Percentiles rank a stretch among this genome's conserved stretches.
Evolutionary conservation across 75 land plant genomes (phyloP).

Genomic region (Pseudotsuga menziesii): DNA sequence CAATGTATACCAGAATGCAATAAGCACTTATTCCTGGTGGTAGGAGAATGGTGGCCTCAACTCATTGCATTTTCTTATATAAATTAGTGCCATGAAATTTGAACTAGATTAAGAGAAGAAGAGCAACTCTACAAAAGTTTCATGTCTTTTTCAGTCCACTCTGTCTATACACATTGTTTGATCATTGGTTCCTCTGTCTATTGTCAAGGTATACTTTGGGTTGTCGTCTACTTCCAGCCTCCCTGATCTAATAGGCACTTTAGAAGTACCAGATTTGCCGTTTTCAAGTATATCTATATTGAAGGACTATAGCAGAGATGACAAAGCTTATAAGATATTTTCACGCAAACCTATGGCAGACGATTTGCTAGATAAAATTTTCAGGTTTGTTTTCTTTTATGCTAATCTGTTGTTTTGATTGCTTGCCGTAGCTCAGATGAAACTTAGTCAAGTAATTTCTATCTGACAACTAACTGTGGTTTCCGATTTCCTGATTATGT

Average conservation of each 20-base stretch:
- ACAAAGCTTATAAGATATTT: slow-evolving; percentile 77
- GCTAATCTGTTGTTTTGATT: slow-evolving; percentile 3
- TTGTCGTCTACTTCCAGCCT: slow-evolving; percentile 34
- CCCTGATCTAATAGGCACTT: slow-evolving; percentile 79
- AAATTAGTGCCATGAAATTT: not conserved
- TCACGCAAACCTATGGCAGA: slow-evolving; percentile 70
- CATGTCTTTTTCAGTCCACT: not conserved
- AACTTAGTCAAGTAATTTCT: not conserved
- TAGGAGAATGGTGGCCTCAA: not conserved
- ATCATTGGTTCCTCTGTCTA: not conserved
- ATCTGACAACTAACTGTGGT: not conserved
- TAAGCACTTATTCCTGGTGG: not conserved
- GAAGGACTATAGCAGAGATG: slow-evolving; percentile 53
- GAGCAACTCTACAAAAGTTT: not conserved
- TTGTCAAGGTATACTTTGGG: slow-evolving; percentile 71
- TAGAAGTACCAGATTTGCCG: slow-evolving; percentile 58
- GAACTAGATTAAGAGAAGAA: not conserved
- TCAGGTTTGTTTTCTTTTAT: slow-evolving; percentile 50
- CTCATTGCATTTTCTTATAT: not conserved
- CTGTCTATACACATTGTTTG: slow-evolving; percentile 1
- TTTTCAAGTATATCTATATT: slow-evolving; percentile 72
- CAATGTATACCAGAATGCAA: not conserved
- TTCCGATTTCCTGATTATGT: not conserved
- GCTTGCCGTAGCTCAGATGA: not conserved
- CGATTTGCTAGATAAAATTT: slow-evolving; percentile 59